Conservation (phyloP, 1,284 basidiomycete species). For the Cerioporus squamosus region DNA sequence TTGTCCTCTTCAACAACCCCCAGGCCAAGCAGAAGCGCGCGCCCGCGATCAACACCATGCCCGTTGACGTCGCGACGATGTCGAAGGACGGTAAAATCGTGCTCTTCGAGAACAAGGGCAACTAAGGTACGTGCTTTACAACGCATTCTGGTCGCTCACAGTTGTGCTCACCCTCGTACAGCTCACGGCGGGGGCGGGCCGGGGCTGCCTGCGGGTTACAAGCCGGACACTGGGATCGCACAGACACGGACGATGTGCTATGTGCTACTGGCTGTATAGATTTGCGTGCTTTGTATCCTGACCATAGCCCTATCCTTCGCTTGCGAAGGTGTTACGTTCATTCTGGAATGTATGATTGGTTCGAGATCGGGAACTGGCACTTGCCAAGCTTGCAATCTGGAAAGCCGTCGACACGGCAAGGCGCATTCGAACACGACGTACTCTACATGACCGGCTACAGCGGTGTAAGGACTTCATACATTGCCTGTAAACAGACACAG, state of each 20-base stretch:
- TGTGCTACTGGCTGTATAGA: conserved; percentile 19
- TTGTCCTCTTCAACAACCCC: conserved; percentile 29
- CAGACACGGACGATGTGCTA: conserved; percentile 18
- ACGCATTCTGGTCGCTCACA: too few species aligned
- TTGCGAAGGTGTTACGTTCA: conserved; percentile 23
- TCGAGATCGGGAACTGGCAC: conserved; percentile 22
- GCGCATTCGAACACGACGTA: too few species aligned
- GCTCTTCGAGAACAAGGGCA: conserved; percentile 15
- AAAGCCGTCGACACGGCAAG: too few species aligned
- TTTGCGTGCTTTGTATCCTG: conserved; percentile 22
- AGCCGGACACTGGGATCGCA: conserved; percentile 3
- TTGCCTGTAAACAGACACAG: not conserved
- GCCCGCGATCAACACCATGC: conserved; percentile 24
- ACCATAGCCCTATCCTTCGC: conserved; percentile 20
- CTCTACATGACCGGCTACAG: too few species aligned
- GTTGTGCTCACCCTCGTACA: conserved; percentile 15
- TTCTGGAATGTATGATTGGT: conserved; percentile 29
- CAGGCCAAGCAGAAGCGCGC: conserved; percentile 27
- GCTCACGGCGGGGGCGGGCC: not conserved
- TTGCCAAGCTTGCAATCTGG: too few species aligned
- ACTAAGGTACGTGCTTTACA: conserved; percentile 1
- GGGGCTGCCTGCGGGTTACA: conserved; percentile 3
- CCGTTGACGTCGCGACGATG: conserved; percentile 26
- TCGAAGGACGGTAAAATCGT: conserved; percentile 14
- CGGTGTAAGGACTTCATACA: not conserved